Evolutionary conservation across 345 rosid species (phyloP).

Genomic region (Anastatica hierochuntica): DNA sequence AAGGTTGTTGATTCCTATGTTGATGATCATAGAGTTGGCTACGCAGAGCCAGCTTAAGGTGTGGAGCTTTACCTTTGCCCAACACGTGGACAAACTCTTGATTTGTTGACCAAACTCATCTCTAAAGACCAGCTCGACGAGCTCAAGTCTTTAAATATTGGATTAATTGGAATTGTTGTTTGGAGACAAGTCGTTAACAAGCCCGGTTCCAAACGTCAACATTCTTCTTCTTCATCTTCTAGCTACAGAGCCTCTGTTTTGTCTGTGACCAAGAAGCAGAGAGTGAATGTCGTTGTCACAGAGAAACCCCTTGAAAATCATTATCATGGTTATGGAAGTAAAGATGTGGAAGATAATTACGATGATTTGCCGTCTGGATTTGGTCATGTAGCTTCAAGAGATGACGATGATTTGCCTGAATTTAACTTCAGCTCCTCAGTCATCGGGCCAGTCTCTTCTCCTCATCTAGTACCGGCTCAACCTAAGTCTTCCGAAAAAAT

Average conservation of each 20-base stretch:
- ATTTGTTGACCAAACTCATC: conserved; percentile 59
- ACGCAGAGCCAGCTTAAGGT: conserved; percentile 71
- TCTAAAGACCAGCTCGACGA: conserved; percentile 55
- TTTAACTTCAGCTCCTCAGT: conserved; percentile 38
- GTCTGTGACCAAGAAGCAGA: conserved; percentile 15
- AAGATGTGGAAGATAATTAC: conserved; percentile 9
- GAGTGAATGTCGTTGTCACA: not conserved
- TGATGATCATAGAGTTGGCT: conserved; percentile 69
- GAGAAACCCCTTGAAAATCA: conserved; percentile 13
- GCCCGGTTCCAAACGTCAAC: conserved; percentile 13
- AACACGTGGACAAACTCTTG: conserved; percentile 43
- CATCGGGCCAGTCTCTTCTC: conserved; percentile 17
- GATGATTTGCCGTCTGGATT: conserved; percentile 93
- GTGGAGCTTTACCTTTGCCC: conserved; percentile 88
- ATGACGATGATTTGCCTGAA: conserved; percentile 91
- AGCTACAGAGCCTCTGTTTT: conserved; percentile 8
- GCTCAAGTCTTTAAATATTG: conserved; percentile 51
- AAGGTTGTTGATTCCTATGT: conserved; percentile 72
- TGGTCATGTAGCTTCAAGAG: conserved; percentile 49
- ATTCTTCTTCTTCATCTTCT: conserved; percentile 8
- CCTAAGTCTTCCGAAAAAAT: conserved; percentile 34
- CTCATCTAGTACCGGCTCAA: conserved; percentile 8
- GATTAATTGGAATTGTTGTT: conserved; percentile 85
- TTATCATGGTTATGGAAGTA: conserved; percentile 10
- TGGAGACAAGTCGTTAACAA: conserved; percentile 61